Evolutionary conservation across 306 rosid species (phyloP).

Genomic region (Lathyrus aphaca): DNA sequence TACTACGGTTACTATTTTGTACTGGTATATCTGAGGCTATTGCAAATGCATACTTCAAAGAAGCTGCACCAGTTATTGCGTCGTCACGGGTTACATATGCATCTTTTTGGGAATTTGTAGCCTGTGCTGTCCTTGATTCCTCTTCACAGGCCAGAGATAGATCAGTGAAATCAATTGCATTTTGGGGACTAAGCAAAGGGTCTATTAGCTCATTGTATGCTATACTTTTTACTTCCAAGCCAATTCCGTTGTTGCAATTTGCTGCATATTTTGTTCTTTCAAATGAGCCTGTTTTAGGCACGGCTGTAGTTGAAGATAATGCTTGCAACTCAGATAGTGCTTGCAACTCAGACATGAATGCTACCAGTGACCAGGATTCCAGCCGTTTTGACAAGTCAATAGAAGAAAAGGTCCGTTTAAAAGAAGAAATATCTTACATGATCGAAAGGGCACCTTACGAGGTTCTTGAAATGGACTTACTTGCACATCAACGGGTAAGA

Average conservation of each 20-base stretch:
- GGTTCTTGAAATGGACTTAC: conserved; percentile 69
- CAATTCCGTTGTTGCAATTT: conserved; percentile 72
- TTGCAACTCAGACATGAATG: conserved; percentile 49
- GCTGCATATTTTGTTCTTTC: conserved; percentile 83
- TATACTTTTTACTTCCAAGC: conserved; percentile 77
- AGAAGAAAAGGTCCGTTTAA: conserved; percentile 64
- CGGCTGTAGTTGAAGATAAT: conserved; percentile 67
- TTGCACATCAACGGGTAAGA: conserved; percentile 72
- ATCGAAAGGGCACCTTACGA: conserved; percentile 67
- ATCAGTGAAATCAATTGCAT: conserved; percentile 91
- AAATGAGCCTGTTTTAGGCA: conserved; percentile 66
- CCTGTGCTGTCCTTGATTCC: conserved; percentile 69
- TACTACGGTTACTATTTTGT: conserved; percentile 87
- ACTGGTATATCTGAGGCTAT: conserved; percentile 89
- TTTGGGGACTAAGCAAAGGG: conserved; percentile 95
- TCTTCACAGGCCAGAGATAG: conserved; percentile 75
- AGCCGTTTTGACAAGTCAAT: conserved; percentile 55
- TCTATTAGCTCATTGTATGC: conserved; percentile 83
- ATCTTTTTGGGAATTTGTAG: conserved; percentile 83
- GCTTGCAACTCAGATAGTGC: conserved; percentile 50
- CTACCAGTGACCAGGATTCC: conserved; percentile 56
- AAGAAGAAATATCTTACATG: conserved; percentile 70
- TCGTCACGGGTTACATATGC: conserved; percentile 62
- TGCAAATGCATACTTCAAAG: conserved; percentile 60
- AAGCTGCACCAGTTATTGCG: conserved; percentile 72